Base-by-base conservation (phyloP, 1,139 yeast genomes). In the Diutina mesorugosa region DNA sequence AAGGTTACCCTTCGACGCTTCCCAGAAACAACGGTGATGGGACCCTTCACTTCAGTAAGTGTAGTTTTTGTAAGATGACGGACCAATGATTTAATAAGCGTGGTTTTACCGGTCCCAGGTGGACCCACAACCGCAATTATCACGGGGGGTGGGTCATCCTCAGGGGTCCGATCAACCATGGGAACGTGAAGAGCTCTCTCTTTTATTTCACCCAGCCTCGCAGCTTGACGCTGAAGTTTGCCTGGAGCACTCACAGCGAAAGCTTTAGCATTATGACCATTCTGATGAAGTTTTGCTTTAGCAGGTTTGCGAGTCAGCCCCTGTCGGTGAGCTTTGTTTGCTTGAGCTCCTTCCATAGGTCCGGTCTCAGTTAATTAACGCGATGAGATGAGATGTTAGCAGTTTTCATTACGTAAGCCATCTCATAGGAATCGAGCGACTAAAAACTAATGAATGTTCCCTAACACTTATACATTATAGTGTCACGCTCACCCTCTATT, bases 51-150 rank as follows among this genome's bases (percentile, higher is more conserved):
- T 63, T 93, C 98, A 45, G 81, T 76, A 55, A 95, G 70, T 0
- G 95, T 81, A 35, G 95, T 89, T 69, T 95, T 95, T n/a, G 98
- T 84, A 69, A 89, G 80, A 68, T 97, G 75, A 69, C 93, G 79
- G 12, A 95, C 90, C 59, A 95, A 75, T 9, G 97, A 90, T 68
- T 90, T 87, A 66, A 95, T 90, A 66, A 95, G 77, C 0, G 99
- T 93, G 21, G 97, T 83, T 68, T 95, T 95, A 61, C 99, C 99
- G 0, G 98, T 93, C 12, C 99, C 99, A 8, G 97, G 97, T 9
- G 99, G 99, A 0, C 99, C 99, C 18, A 93, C 97, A 6, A 93
- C 96, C 0, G 97, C 97, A 46, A 95, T 90, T 58, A 95, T 85
- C 28, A 93, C 87, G 57, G 99, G 99, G 46, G 99, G 98, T 1